These are phyloP conservation scores for Scenedesmus sp. DNA, from an alignment of 163 green algal species.

Conservation along the genomic window DNA sequence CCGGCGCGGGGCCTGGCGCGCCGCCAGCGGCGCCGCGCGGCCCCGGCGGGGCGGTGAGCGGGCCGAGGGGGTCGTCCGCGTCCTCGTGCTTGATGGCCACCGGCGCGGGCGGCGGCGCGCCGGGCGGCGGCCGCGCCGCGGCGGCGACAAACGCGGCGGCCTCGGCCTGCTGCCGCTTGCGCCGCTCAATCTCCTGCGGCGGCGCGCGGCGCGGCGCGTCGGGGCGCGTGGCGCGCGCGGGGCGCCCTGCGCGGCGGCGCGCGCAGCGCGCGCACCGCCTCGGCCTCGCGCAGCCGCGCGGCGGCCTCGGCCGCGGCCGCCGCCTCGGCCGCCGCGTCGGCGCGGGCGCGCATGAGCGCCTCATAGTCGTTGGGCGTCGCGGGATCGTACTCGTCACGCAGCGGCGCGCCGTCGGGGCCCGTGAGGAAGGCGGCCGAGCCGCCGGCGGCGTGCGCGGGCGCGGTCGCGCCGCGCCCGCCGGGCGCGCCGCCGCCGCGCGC, in stretches of 20 bases:
- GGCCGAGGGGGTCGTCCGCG: too few species aligned
- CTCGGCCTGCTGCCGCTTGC: slow-evolving; percentile 47
- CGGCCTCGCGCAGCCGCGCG: slow-evolving; percentile 45
- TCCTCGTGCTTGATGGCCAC: background rate
- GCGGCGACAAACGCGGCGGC: slow-evolving; percentile 38
- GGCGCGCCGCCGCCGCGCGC: background rate
- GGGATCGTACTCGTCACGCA: slow-evolving; percentile 88
- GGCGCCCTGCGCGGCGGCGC: background rate
- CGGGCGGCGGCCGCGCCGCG: slow-evolving; percentile 6
- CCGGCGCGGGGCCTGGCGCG: too few species aligned
- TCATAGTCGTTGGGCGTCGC: slow-evolving; percentile 88
- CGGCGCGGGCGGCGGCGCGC: background rate
- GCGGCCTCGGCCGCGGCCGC: slow-evolving; percentile 64
- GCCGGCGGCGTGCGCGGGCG: slow-evolving; percentile 20
- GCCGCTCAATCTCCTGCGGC: slow-evolving; percentile 35
- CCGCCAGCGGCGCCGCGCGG: too few species aligned
- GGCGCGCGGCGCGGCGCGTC: background rate
- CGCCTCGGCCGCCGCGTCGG: slow-evolving; percentile 47
- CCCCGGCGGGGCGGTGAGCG: too few species aligned
- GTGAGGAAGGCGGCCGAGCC: slow-evolving; percentile 60
- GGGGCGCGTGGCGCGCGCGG: background rate
- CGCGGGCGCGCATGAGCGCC: slow-evolving; percentile 54
- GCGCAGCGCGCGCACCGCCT: slow-evolving; percentile 43
- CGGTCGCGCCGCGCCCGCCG: background rate
- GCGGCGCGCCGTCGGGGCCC: slow-evolving; percentile 21